A percentile compares a stretch with the other conserved stretches of the same genome.
Evolutionary conservation across 1,284 basidiomycete genomes (phyloP).

Genomic region (Ceratobasidium sp.): DNA sequence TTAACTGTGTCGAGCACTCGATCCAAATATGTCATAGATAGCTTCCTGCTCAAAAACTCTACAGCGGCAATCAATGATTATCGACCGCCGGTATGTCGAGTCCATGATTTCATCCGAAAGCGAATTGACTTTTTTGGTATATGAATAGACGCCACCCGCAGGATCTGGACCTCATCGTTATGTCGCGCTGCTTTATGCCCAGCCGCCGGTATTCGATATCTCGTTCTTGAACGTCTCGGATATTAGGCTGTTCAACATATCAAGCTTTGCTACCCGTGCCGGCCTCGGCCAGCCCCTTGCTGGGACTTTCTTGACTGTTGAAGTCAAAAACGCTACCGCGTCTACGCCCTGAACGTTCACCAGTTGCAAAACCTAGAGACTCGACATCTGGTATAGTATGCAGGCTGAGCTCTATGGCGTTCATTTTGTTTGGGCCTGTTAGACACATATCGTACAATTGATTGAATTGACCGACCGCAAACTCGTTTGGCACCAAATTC

Average conservation of each 20-base stretch:
- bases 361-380: too few relatives aligned
- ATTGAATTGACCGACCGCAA: too few relatives aligned
- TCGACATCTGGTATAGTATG: too few relatives aligned
- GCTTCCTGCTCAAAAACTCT: constrained; percentile 32
- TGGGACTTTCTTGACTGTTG: constrained; percentile 43
- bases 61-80: constrained; percentile 36
- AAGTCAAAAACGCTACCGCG: constrained; percentile 25
- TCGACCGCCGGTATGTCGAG: constrained; percentile 24
- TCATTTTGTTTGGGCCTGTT: too few relatives aligned
- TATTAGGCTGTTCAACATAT: constrained; percentile 35
- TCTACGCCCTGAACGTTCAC: too few relatives aligned
- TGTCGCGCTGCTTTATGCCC: constrained; percentile 42
- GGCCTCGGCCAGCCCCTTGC: constrained; percentile 38
- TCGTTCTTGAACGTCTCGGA: constrained; percentile 37
- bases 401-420: too few relatives aligned
- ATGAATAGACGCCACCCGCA: constrained; percentile 23
- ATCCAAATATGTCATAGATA: constrained; percentile 14
- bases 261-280: constrained; percentile 33
- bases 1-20: constrained; percentile 16
- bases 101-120: not conserved
- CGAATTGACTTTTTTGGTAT: not conserved
- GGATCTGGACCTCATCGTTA: constrained; percentile 44
- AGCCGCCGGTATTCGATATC: constrained; percentile 33
- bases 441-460: too few relatives aligned
- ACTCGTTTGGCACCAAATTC: too few relatives aligned